A percentile compares a stretch with the other conserved stretches of the same genome.
Evolutionary conservation across 2,329 filamentous ascomycete genomes (phyloP).

Genomic region (Coccinonectria pachysandricola): DNA sequence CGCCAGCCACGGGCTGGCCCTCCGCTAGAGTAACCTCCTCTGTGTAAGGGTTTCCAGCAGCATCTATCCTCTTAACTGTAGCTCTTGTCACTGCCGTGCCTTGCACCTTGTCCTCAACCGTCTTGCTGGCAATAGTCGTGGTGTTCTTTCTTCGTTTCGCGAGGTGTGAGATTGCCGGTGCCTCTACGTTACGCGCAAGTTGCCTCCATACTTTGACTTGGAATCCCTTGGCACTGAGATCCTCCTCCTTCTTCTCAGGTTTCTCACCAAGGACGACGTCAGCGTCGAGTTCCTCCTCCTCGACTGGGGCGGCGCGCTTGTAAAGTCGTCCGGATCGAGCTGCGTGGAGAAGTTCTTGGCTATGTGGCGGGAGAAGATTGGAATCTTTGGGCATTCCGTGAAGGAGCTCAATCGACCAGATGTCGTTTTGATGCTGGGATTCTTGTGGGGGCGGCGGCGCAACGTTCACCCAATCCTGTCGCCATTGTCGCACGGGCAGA

Average conservation of each 20-base stretch:
- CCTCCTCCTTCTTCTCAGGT: slow-evolving; percentile 53
- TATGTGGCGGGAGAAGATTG: slow-evolving; percentile 65
- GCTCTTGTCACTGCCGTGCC: slow-evolving; percentile 61
- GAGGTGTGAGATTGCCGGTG: slow-evolving; percentile 40
- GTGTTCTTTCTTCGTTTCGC: slow-evolving; percentile 53
- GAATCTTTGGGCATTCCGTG: slow-evolving; percentile 79
- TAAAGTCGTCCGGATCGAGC: slow-evolving; percentile 68
- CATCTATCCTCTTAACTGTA: slow-evolving; percentile 69
- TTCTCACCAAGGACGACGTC: slow-evolving; percentile 39
- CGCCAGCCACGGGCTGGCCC: slow-evolving; percentile 70
- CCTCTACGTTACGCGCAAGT: slow-evolving; percentile 48
- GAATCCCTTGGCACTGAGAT: slow-evolving; percentile 43
- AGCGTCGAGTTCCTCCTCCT: slow-evolving; percentile 48
- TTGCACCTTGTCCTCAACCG: slow-evolving; percentile 32
- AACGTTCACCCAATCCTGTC: slow-evolving; percentile 58
- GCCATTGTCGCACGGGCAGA: slow-evolving; percentile 85
- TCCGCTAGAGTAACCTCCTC: slow-evolving; percentile 76
- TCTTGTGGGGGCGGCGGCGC: slow-evolving; percentile 57
- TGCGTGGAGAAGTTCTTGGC: slow-evolving; percentile 71
- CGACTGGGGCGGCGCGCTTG: slow-evolving; percentile 55
- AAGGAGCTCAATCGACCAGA: slow-evolving; percentile 67
- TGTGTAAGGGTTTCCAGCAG: slow-evolving; percentile 69
- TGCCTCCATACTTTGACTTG: slow-evolving; percentile 52
- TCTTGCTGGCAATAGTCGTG: slow-evolving; percentile 45
- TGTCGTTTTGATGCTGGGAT: slow-evolving; percentile 50